Base-by-base conservation (phyloP, 208 protist species). In the Trypanosoma avium region DNA sequence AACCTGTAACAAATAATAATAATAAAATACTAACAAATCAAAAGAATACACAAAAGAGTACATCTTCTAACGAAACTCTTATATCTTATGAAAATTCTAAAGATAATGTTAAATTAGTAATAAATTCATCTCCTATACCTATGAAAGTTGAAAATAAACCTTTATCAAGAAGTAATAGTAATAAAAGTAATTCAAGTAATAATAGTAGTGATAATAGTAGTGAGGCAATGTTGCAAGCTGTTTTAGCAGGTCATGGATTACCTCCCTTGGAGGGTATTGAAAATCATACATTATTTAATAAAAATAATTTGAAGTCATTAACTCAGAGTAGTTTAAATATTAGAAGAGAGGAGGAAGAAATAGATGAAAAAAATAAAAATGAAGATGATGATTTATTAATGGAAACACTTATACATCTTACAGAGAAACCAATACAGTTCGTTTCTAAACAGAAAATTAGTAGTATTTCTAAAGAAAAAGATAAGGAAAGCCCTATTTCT, bases 321-420 rank as follows among this genome's bases (percentile, higher is more conserved):
- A 38, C 10, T 13, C 10, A 42, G 10, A 9, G 17, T 2, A 42
- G 7, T 42, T 13, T 15, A 42, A 42, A 42, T n/a, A 42, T n/a
- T 13, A 9, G 35, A 5, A 0, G n/a, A 15, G 24, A 33, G 22
- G 26, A 19, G 17, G 32, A 29, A 8, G 29, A 40, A 38, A n/a
- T 21, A 1, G 49, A 33, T 38, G 24, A 29, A n/a, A 22, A 52
- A 5, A 22, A 52, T 30, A 4, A 22, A 38, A 36, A 55, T 17
- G 49, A 55, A 10, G 50, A 56, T 1, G 50, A 56, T 42, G 15
- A 10, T 56, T 17, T 56, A 4, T 21, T 56, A 21, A 53, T 62
- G 50, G 50, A 42, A 33, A 26, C 50, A n/a, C 50, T 56, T 21
- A 3, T 36, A 19, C 21, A 53, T 33, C 45, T 62, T 26, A 19